Percentiles rank a stretch among this genome's conserved stretches.
phyloP scores from a whole-genome alignment of 306 rosid species.

The Cajanus cajan region DNA sequence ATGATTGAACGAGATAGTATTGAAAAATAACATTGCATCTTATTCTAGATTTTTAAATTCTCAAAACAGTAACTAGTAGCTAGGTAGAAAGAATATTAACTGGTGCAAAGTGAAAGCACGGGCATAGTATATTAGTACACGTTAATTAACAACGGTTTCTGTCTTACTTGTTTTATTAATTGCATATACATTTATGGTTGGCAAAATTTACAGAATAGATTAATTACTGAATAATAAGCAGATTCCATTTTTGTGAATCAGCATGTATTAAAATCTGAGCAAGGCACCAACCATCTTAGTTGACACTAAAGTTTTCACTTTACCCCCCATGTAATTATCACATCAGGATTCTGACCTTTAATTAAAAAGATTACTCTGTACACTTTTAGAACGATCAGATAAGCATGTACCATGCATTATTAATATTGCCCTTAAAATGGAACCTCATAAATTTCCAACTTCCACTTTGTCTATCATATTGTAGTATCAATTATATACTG shows the following conservation, averaged over 20 bases:
- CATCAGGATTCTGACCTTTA: no score
- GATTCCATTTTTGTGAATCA: not conserved
- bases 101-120: not conserved
- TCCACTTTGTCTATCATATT: not conserved
- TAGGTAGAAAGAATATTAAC: not conserved
- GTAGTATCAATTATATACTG: not conserved
- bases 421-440: not conserved
- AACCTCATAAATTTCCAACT: not conserved
- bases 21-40: no score
- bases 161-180: not conserved
- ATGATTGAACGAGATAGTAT: no score
- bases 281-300: not conserved
- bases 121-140: not conserved
- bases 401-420: not conserved
- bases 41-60: not conserved
- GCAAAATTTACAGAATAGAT: not conserved
- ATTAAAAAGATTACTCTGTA: not conserved
- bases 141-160: not conserved
- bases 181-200: not conserved
- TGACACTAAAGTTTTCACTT: not conserved
- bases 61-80: not conserved
- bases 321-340: not conserved
- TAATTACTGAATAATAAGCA: not conserved
- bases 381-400: not conserved
- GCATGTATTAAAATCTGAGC: not conserved